These are phyloP conservation scores for Mycena haematopus DNA, from an alignment of 768 basidiomycete genomes.

Conservation along the genomic window DNA sequence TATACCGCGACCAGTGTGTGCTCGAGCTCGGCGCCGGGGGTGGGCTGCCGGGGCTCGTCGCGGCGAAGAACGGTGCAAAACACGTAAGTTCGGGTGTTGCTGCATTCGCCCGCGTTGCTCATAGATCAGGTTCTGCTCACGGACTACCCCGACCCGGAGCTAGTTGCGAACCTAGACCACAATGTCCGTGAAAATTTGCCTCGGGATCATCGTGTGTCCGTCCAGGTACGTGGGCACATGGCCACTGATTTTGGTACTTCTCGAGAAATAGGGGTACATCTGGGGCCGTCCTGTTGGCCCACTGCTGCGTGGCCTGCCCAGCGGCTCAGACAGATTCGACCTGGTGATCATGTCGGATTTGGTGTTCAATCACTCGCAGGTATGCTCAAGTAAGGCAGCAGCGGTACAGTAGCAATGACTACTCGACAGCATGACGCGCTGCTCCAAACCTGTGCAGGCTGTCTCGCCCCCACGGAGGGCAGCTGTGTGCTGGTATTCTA, in stretches of 20 bases:
- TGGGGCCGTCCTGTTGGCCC: conserved; percentile 71
- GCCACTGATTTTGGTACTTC: background rate
- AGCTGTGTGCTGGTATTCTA: conserved; percentile 78
- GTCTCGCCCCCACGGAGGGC: conserved; percentile 37
- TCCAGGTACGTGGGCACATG: conserved; percentile 33
- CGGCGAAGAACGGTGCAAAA: conserved; percentile 70
- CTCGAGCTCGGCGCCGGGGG: conserved; percentile 96
- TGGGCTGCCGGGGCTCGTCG: conserved; percentile 83
- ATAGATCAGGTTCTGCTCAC: conserved; percentile 75
- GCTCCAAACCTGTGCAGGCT: conserved; percentile 69
- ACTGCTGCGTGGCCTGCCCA: conserved; percentile 45
- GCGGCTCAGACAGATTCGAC: conserved; percentile 57
- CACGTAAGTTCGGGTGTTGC: conserved; percentile 51
- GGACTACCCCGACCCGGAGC: conserved; percentile 85
- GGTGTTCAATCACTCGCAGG: conserved; percentile 92
- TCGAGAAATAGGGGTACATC: conserved; percentile 67
- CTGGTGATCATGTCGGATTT: conserved; percentile 91
- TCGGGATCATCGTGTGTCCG: conserved; percentile 39
- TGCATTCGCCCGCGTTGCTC: background rate
- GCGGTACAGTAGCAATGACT: background rate
- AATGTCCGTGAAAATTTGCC: conserved; percentile 71
- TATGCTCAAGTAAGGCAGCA: background rate
- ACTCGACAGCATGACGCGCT: conserved; percentile 76
- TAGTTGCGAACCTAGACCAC: conserved; percentile 75
- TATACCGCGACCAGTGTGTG: conserved; percentile 57